phyloP scores from a whole-genome alignment of 805 yeast genomes.

The Yarrowia alimentaria region DNA sequence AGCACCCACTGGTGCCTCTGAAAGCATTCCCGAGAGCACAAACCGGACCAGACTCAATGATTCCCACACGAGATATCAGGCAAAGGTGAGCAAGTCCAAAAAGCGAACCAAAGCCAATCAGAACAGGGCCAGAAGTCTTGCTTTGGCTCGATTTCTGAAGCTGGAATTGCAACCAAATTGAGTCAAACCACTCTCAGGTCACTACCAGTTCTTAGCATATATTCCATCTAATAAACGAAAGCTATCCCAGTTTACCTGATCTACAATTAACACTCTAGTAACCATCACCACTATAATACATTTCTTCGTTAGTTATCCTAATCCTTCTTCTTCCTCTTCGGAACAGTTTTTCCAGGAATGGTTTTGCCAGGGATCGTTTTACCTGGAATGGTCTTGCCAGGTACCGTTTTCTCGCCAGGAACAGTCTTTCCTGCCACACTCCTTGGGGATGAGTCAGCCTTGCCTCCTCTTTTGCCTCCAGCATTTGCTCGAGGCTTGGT shows the following conservation, averaged over 20 bases:
- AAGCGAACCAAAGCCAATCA: too few species aligned
- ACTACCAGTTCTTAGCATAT: too few species aligned
- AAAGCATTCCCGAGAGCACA: too few species aligned
- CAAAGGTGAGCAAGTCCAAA: too few species aligned
- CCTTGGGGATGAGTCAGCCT: conserved; percentile 15
- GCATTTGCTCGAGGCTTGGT: conserved; percentile 12
- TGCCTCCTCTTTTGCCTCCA: conserved; percentile 8
- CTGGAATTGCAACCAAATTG: too few species aligned
- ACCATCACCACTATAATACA: conserved; percentile 26
- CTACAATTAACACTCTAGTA: background rate
- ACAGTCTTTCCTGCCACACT: conserved; percentile 21
- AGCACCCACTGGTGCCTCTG: too few species aligned
- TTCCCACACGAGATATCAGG: too few species aligned
- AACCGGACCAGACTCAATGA: too few species aligned
- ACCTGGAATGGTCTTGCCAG: conserved; percentile 8
- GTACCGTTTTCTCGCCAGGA: conserved; percentile 25
- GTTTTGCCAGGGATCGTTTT: conserved; percentile 18
- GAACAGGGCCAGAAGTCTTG: too few species aligned
- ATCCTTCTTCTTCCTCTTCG: conserved; percentile 20
- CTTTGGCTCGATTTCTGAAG: too few species aligned
- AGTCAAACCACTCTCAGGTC: too few species aligned
- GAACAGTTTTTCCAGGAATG: conserved; percentile 18
- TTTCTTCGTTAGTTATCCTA: conserved; percentile 17
- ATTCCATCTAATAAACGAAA: background rate
- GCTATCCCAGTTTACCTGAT: too few species aligned